A percentile compares a stretch with the other conserved stretches of the same genome.
Conservation (phyloP, 129 eudicot species). For the Flaveria bidentis region DNA sequence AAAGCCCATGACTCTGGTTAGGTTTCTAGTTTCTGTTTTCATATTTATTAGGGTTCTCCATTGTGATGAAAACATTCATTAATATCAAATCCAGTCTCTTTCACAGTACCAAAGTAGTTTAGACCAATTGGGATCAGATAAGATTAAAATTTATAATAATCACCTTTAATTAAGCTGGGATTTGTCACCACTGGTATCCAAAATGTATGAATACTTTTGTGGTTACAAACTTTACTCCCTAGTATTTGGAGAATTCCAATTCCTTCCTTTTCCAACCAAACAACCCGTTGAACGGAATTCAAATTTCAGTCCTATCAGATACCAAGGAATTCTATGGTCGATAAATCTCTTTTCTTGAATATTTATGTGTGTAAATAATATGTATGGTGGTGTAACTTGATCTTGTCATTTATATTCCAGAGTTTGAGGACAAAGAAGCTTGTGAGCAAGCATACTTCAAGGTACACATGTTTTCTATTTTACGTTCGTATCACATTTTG, state of each 20-base stretch:
- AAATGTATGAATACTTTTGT: neutral
- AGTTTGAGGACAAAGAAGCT: constrained; percentile 77
- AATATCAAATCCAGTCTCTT: no score
- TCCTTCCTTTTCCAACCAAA: neutral
- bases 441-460: constrained; percentile 93
- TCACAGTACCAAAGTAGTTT: no score
- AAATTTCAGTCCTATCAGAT: neutral
- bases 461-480: constrained; percentile 45
- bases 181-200: no score
- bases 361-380: constrained; percentile 1
- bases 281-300: neutral
- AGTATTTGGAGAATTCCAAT: neutral
- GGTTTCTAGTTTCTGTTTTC: no score
- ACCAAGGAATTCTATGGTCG: neutral
- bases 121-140: no score
- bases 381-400: constrained; percentile 15
- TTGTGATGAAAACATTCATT: no score
- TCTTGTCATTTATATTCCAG: constrained; percentile 41
- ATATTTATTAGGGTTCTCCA: no score
- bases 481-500: constrained; percentile 5
- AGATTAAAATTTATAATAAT: no score
- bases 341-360: neutral
- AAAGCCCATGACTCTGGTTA: no score
- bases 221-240: neutral
- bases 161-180: no score